A percentile compares a stretch with the other conserved stretches of the same genome.
Evolutionary conservation across 169 alveolate species (phyloP).

Genomic region (Plasmodium blacklocki): DNA sequence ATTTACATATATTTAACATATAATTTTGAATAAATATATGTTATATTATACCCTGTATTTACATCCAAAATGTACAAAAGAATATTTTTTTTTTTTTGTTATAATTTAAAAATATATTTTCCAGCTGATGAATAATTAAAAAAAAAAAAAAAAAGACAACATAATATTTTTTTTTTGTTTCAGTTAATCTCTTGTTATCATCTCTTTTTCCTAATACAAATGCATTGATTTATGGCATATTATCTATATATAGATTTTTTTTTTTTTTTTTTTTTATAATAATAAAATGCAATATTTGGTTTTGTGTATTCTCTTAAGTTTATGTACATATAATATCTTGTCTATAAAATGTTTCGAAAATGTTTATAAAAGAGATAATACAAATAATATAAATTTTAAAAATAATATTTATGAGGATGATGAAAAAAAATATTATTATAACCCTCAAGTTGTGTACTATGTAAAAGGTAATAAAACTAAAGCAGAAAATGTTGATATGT

Average conservation of each 20-base stretch:
- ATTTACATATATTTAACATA: too few species aligned
- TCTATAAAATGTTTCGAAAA: not conserved
- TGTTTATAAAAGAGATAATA: not conserved
- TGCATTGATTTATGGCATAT: not conserved
- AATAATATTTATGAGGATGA: conserved; percentile 9
- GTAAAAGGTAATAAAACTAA: not conserved
- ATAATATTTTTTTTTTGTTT: not conserved
- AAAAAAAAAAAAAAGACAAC: conserved; percentile 6
- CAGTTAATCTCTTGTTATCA: not conserved
- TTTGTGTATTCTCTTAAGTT: not conserved
- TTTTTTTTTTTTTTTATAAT: not conserved
- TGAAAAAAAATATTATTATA: conserved; percentile 1
- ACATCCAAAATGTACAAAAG: too few species aligned
- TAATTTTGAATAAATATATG: too few species aligned
- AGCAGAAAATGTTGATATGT: conserved; percentile 1
- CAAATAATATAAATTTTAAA: not conserved
- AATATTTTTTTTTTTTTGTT: too few species aligned
- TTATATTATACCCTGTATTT: too few species aligned
- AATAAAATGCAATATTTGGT: not conserved
- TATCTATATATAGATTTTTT: not conserved
- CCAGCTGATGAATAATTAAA: conserved; percentile 5
- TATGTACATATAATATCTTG: not conserved
- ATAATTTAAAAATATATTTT: conserved; percentile 7
- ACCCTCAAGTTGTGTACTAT: not conserved
- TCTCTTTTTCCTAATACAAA: not conserved